Percentiles rank a stretch among this genome's conserved stretches.
Conservation (phyloP, 169 alveolate genomes). For the Theileria orientalis region DNA sequence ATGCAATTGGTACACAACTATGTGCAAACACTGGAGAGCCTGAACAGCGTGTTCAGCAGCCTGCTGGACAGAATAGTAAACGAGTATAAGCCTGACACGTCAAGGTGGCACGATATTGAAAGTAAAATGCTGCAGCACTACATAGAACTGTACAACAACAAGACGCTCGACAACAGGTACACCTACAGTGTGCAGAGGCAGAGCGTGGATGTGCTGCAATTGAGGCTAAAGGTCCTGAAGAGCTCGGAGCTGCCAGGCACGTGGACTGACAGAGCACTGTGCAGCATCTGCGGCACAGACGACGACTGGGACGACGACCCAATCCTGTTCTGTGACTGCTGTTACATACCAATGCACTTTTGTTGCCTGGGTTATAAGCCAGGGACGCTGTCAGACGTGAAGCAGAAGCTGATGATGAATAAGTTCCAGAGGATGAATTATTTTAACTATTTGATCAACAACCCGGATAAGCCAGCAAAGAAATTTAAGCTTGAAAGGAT, state of each 20-base stretch:
- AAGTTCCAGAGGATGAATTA: constrained; percentile 8
- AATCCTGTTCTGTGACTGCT: constrained; percentile 76
- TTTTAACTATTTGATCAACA: not conserved
- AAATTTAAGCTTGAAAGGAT: constrained; percentile 32
- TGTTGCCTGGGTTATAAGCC: constrained; percentile 65
- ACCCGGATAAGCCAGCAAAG: constrained; percentile 9
- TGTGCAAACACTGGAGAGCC: constrained; percentile 49
- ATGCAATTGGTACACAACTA: constrained; percentile 37
- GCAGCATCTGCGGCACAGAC: constrained; percentile 74
- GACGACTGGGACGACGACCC: constrained; percentile 84
- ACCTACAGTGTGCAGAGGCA: constrained; percentile 73
- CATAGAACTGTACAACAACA: constrained; percentile 73
- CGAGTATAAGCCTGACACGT: constrained; percentile 50
- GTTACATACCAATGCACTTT: constrained; percentile 79
- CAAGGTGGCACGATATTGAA: constrained; percentile 69
- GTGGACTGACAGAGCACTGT: constrained; percentile 79
- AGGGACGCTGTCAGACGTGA: constrained; percentile 56
- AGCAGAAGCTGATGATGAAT: constrained; percentile 5
- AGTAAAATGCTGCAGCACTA: constrained; percentile 71
- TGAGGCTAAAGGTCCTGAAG: constrained; percentile 58
- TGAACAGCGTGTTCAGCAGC: constrained; percentile 21
- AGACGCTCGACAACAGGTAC: constrained; percentile 72
- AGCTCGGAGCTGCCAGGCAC: constrained; percentile 71
- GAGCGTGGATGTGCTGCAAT: constrained; percentile 65
- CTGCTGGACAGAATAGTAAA: constrained; percentile 41